Evolutionary conservation across 257 asterid species (phyloP).

Genomic region (Gynochthodes officinalis): DNA sequence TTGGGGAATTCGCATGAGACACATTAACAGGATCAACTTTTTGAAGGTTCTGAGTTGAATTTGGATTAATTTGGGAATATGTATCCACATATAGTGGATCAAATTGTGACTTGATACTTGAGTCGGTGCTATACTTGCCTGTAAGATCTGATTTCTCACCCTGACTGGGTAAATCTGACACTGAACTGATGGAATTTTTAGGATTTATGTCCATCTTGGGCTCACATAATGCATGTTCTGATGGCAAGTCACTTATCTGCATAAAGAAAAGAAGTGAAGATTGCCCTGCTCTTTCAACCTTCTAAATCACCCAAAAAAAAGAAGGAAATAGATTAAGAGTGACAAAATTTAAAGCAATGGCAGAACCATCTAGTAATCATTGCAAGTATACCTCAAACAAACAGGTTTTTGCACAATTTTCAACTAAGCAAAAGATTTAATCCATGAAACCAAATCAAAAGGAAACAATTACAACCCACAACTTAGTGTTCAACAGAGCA

Average conservation of each 20-base stretch:
- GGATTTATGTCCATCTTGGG: constrained; percentile 25
- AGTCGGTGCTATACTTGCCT: constrained; percentile 18
- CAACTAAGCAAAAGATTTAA: background rate
- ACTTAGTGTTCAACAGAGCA: too few species aligned
- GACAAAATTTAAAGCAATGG: background rate
- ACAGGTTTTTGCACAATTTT: background rate
- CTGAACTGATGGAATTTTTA: constrained; percentile 19
- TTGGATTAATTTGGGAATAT: background rate
- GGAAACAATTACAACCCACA: background rate
- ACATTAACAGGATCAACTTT: background rate
- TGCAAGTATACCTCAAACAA: background rate
- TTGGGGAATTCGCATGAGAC: background rate
- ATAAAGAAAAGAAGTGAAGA: background rate
- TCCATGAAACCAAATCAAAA: background rate
- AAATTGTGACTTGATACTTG: constrained; percentile 27
- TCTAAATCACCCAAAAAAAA: background rate
- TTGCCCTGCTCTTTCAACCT: background rate
- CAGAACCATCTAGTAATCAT: background rate
- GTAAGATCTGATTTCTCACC: constrained; percentile 25
- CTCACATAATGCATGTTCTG: constrained; percentile 21
- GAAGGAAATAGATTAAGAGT: background rate
- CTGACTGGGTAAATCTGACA: constrained; percentile 30
- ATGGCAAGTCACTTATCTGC: constrained; percentile 43
- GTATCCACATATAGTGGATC: constrained; percentile 17
- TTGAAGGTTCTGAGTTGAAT: background rate